Conservation (phyloP, 75 land plant species). For the Pinus albicaulis region DNA sequence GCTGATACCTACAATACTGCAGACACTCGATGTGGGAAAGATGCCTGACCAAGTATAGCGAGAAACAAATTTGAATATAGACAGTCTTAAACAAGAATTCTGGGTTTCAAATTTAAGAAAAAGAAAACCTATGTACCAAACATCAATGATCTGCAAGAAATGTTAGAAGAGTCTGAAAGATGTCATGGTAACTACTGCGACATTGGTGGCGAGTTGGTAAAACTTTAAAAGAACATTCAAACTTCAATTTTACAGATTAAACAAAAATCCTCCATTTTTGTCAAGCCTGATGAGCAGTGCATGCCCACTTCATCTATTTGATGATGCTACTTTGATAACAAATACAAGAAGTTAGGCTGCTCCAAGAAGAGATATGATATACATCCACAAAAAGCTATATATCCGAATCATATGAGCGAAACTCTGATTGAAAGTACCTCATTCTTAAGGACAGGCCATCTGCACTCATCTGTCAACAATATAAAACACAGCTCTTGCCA, state of each 20-base stretch:
- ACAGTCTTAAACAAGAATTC: too few relatives aligned
- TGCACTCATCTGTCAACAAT: background rate
- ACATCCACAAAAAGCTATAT: background rate
- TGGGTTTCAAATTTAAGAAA: too few relatives aligned
- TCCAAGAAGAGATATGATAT: background rate
- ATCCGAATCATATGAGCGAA: background rate
- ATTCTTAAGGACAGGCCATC: background rate
- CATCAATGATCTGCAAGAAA: too few relatives aligned
- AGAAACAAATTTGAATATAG: too few relatives aligned
- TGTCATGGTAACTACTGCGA: too few relatives aligned
- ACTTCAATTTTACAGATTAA: background rate
- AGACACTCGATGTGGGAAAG: too few relatives aligned
- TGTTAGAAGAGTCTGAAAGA: too few relatives aligned
- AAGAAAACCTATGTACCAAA: too few relatives aligned
- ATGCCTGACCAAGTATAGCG: too few relatives aligned
- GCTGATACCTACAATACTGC: too few relatives aligned
- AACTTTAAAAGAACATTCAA: background rate
- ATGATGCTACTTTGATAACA: background rate
- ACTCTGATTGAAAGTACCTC: background rate
- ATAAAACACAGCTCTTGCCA: conserved; percentile 10
- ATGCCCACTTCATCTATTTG: background rate
- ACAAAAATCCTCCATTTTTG: background rate
- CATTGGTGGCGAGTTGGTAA: too few relatives aligned
- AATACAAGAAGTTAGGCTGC: background rate
- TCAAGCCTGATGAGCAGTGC: background rate